phyloP scores from a whole-genome alignment of 208 protist species.

The Entamoeba invadens region DNA sequence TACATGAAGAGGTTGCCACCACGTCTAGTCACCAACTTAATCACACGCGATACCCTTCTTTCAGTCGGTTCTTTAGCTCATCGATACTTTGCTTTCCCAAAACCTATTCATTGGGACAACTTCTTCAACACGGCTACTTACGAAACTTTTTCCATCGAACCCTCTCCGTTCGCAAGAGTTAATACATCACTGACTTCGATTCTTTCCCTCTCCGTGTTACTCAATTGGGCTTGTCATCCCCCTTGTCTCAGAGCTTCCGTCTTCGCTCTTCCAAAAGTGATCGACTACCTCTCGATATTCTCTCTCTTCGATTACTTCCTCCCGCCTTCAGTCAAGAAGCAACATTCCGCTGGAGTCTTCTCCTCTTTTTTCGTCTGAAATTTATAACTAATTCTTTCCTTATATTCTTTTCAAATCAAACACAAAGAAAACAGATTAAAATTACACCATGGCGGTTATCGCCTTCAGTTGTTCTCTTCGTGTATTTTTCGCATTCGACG shows the following conservation, averaged over 20 bases:
- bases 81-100: neutral
- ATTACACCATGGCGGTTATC: too few relatives aligned
- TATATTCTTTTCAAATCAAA: too few relatives aligned
- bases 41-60: neutral
- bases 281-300: neutral
- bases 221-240: neutral
- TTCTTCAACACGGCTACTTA: neutral
- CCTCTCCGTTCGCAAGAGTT: neutral
- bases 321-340: neutral
- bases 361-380: neutral
- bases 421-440: too few relatives aligned
- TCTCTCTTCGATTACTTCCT: neutral
- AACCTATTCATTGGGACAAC: neutral
- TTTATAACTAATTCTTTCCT: too few relatives aligned
- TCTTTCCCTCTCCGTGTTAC: neutral
- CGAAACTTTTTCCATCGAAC: neutral
- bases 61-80: neutral
- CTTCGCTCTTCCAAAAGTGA: neutral
- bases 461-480: neutral
- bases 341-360: neutral
- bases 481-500: neutral
- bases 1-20: neutral
- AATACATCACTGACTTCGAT: neutral
- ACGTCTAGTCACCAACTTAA: neutral
- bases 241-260: neutral